Evolutionary conservation across 1,284 basidiomycete genomes (phyloP), one percentile per base, ranked within the genome.

Genomic region (Gomphus bonarii): DNA sequence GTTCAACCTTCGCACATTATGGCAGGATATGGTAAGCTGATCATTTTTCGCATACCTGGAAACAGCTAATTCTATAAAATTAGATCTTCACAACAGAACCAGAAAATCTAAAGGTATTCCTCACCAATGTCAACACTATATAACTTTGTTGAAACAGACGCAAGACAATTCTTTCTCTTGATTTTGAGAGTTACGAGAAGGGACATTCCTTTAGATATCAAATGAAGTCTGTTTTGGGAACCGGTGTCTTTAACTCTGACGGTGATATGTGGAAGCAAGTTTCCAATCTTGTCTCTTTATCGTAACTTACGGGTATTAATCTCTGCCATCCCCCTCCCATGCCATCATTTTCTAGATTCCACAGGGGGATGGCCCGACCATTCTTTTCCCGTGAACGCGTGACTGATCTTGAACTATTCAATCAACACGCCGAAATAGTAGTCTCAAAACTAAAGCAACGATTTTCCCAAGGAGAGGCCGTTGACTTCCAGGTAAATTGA

Each of bases 171-270:
- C 60, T 76, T 42, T 68, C 73, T 1, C 73, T 73, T 4, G 72
- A 77, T 49, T 77, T 77, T 60, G 55, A 64, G 3, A 72, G 67
- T 62, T 76, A 69, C 36, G 69, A 72, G 58, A 77, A 76, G 66
- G 74, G 72, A 1, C 60, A 63, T 16, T 61, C 60, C 47, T 59
- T 63, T 43, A 46, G 35, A 14, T 50, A 38, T n/a, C 42, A 43
- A 18, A 36, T 33, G 28, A 56, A 66, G 30, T 65, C 67, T n/a
- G 63, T 83, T n/a, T 64, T 82, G 10, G 81, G 81, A 1, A 73
- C 74, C 3, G 81, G 81, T 0, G 77, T 82, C 1, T 83, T 84
- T 63, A 82, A 83, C 59, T 75, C 78, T 8, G 81, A 84, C 59
- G 79, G 80, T 20, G 76, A 79, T 46, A 73, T 73, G 65, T 80